Evolutionary conservation across 106 monocot species (phyloP).

Genomic region (Acorus gramineus): DNA sequence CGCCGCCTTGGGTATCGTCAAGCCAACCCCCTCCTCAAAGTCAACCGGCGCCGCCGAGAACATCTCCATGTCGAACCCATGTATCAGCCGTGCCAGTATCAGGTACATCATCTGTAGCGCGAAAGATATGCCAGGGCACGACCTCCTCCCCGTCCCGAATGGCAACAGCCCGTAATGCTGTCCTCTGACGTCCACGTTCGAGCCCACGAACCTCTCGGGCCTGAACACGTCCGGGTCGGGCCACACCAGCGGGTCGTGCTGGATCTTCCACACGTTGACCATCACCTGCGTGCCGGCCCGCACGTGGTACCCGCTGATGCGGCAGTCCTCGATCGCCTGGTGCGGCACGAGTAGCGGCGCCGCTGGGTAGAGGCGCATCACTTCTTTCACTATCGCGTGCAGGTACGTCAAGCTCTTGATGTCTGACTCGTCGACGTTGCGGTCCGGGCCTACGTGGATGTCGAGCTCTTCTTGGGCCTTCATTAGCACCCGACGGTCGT

Average conservation of each 20-base stretch:
- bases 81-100: conserved; percentile 1
- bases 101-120: conserved; percentile 24
- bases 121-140: conserved; percentile 29
- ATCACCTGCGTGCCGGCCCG: conserved; percentile 15
- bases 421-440: conserved; percentile 25
- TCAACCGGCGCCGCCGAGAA: too few species aligned
- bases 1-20: too few species aligned
- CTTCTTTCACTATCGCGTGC: conserved; percentile 25
- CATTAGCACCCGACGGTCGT: conserved; percentile 7
- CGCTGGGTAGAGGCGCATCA: conserved; percentile 18
- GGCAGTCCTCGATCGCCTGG: conserved; percentile 18
- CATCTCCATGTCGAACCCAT: too few species aligned
- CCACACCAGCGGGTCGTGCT: conserved; percentile 20
- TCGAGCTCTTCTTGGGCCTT: conserved; percentile 29
- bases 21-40: too few species aligned
- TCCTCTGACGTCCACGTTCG: conserved; percentile 19
- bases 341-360: conserved; percentile 15
- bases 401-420: conserved; percentile 26
- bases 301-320: conserved; percentile 19
- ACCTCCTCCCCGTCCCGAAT: conserved; percentile 28
- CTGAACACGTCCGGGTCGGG: conserved; percentile 18
- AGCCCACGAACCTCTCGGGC: conserved; percentile 30
- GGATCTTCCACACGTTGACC: conserved; percentile 28
- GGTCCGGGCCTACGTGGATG: conserved; percentile 11
- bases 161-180: conserved; percentile 29